A percentile compares a stretch with the other conserved stretches of the same genome.
phyloP scores from a whole-genome alignment of 2,329 filamentous ascomycete species.

The Penicillium sp. region DNA sequence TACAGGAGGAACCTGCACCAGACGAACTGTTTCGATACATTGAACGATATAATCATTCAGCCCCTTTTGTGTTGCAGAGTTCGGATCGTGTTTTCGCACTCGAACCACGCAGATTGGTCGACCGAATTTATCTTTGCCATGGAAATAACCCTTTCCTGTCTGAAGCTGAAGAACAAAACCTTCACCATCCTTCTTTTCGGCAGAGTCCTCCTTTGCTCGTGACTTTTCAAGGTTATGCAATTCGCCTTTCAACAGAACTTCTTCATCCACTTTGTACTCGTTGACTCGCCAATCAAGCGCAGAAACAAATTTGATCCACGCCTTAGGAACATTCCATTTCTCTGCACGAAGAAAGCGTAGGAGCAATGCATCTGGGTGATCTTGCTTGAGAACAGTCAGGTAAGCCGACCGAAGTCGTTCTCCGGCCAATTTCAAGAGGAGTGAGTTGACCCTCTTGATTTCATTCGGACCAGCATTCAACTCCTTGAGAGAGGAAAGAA shows the following conservation, averaged over 20 bases:
- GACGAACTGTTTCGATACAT: constrained; percentile 43
- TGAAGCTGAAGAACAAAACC: constrained; percentile 44
- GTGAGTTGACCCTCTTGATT: constrained; percentile 25
- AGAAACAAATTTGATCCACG: constrained; percentile 45
- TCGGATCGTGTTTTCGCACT: constrained; percentile 39
- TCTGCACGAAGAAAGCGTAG: constrained; percentile 48
- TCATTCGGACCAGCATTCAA: constrained; percentile 14
- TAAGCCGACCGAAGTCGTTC: constrained; percentile 19
- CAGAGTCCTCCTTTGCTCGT: constrained; percentile 26
- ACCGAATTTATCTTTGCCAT: constrained; percentile 41
- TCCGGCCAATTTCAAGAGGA: constrained; percentile 28
- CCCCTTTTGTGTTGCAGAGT: constrained; percentile 36
- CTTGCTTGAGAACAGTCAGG: constrained; percentile 31
- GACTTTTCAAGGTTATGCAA: constrained; percentile 30
- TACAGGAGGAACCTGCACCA: constrained; percentile 30
- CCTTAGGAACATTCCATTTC: constrained; percentile 47
- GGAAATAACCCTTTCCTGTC: constrained; percentile 45
- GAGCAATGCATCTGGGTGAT: constrained; percentile 45
- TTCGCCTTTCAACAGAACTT: constrained; percentile 42
- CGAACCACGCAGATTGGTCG: constrained; percentile 45
- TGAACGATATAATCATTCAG: constrained; percentile 48
- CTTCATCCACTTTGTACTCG: constrained; percentile 36
- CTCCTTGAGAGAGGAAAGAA: constrained; percentile 14
- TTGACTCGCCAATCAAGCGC: constrained; percentile 44
- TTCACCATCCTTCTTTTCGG: constrained; percentile 26